Percentiles rank a stretch among this genome's conserved stretches.
These are phyloP conservation scores for Pythium coloratum DNA, from an alignment of 352 stramenopile genomes.

Conservation along the genomic window DNA sequence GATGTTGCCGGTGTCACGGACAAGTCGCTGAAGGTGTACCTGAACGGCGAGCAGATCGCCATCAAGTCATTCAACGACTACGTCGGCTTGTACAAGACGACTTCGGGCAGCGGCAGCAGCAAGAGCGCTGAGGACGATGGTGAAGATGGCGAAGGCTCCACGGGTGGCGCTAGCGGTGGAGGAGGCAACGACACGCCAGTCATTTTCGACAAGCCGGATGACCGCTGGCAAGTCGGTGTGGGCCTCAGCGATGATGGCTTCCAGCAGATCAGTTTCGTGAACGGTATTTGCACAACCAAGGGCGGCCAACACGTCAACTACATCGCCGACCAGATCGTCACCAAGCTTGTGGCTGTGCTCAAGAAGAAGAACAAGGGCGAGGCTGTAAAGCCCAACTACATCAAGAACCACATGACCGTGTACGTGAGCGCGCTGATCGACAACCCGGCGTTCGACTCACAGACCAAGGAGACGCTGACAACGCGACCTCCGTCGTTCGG, in stretches of 20 bases:
- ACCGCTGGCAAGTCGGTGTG: slow-evolving; percentile 94
- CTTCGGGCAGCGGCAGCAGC: slow-evolving; percentile 7
- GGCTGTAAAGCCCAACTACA: slow-evolving; percentile 92
- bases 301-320: slow-evolving; percentile 96
- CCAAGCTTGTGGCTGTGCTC: slow-evolving; percentile 87
- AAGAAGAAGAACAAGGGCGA: slow-evolving; percentile 95
- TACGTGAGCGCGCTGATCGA: slow-evolving; percentile 97
- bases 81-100: slow-evolving; percentile 87
- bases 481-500: slow-evolving; percentile 85
- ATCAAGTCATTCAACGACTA: slow-evolving; percentile 96
- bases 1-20: slow-evolving; percentile 96
- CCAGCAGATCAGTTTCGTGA: slow-evolving; percentile 98
- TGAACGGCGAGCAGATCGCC: slow-evolving; percentile 93
- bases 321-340: slow-evolving; percentile 89
- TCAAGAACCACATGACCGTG: slow-evolving; percentile 96
- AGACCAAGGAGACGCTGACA: slow-evolving; percentile 97
- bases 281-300: slow-evolving; percentile 96
- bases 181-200: slow-evolving; percentile 45
- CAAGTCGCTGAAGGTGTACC: slow-evolving; percentile 89
- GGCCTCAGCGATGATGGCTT: slow-evolving; percentile 92
- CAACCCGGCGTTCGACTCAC: slow-evolving; percentile 97
- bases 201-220: slow-evolving; percentile 93
- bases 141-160: slow-evolving; percentile 30
- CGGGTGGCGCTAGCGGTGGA: slow-evolving; percentile 29
- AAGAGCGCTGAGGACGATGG: slow-evolving; percentile 34